Conservation (phyloP, 495 filamentous ascomycete species). For the Podospora pseudoanserina region DNA sequence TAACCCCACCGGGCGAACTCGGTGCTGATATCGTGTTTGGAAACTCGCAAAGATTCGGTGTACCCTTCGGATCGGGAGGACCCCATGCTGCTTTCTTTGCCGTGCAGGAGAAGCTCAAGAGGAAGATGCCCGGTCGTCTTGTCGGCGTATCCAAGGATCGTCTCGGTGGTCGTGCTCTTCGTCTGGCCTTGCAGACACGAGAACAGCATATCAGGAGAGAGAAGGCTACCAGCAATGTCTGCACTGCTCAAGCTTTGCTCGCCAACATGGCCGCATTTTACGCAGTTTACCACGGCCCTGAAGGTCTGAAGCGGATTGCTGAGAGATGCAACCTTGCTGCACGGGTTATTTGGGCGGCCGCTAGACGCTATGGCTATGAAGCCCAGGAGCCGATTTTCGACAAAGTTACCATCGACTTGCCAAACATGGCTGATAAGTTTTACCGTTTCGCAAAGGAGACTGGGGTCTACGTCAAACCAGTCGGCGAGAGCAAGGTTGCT, state of each 20-base stretch:
- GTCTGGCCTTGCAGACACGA: slow-evolving; percentile 87
- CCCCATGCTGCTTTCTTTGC: slow-evolving; percentile 98
- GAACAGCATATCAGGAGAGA: slow-evolving; percentile 97
- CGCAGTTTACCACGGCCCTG: slow-evolving; percentile 92
- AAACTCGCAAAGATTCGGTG: slow-evolving; percentile 90
- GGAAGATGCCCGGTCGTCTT: slow-evolving; percentile 91
- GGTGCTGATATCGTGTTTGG: slow-evolving; percentile 97
- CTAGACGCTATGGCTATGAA: slow-evolving; percentile 54
- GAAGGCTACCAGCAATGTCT: slow-evolving; percentile 98
- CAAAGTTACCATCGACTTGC: slow-evolving; percentile 65
- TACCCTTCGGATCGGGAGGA: slow-evolving; percentile 90
- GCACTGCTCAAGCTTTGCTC: slow-evolving; percentile 90
- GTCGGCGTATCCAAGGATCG: slow-evolving; percentile 93
- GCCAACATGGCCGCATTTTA: slow-evolving; percentile 98
- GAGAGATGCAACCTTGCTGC: slow-evolving; percentile 70
- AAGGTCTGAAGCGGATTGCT: slow-evolving; percentile 81
- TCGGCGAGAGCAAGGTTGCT: slow-evolving; percentile 26
- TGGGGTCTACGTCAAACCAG: slow-evolving; percentile 28
- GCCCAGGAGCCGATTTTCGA: slow-evolving; percentile 42
- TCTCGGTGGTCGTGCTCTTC: slow-evolving; percentile 76
- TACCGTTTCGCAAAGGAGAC: slow-evolving; percentile 11
- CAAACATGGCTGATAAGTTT: slow-evolving; percentile 12
- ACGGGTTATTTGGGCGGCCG: slow-evolving; percentile 62
- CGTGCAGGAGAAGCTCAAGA: slow-evolving; percentile 85
- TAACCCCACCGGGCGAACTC: slow-evolving; percentile 93